Conservation (phyloP, 768 basidiomycete genomes). For the Termitomyces sp. region DNA sequence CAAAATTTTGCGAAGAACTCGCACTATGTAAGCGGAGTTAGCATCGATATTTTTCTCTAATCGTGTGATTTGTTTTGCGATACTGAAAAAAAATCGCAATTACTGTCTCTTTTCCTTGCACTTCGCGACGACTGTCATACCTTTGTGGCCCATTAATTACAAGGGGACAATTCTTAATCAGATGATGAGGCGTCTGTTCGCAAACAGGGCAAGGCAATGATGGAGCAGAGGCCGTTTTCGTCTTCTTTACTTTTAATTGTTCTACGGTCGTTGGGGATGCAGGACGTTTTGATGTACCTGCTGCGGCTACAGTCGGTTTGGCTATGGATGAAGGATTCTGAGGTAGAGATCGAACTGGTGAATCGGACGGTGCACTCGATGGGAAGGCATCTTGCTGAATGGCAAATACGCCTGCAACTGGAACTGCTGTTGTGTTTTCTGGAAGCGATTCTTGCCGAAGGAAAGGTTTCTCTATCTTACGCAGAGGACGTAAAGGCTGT, state of each 20-base stretch:
- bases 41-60: conserved; percentile 37
- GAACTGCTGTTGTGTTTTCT: not conserved
- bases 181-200: conserved; percentile 25
- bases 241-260: conserved; percentile 29
- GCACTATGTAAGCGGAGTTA: conserved; percentile 25
- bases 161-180: conserved; percentile 50
- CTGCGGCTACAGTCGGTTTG: conserved; percentile 1
- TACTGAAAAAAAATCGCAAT: conserved; percentile 22
- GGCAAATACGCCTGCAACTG: not conserved
- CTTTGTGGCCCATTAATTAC: conserved; percentile 47
- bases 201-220: conserved; percentile 45
- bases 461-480: conserved; percentile 3
- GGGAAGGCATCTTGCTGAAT: not conserved
- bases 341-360: not conserved
- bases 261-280: conserved; percentile 23
- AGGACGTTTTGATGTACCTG: conserved; percentile 29
- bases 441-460: not conserved
- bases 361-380: not conserved
- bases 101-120: not conserved
- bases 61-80: conserved; percentile 36
- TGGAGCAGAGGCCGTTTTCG: conserved; percentile 3
- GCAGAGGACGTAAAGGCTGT: conserved; percentile 58
- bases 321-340: not conserved
- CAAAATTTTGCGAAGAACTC: conserved; percentile 32
- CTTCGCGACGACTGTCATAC: conserved; percentile 23